These are phyloP conservation scores for Phyllosticta paracitricarpa DNA, from an alignment of 2,329 filamentous ascomycete genomes.

Conservation along the genomic window DNA sequence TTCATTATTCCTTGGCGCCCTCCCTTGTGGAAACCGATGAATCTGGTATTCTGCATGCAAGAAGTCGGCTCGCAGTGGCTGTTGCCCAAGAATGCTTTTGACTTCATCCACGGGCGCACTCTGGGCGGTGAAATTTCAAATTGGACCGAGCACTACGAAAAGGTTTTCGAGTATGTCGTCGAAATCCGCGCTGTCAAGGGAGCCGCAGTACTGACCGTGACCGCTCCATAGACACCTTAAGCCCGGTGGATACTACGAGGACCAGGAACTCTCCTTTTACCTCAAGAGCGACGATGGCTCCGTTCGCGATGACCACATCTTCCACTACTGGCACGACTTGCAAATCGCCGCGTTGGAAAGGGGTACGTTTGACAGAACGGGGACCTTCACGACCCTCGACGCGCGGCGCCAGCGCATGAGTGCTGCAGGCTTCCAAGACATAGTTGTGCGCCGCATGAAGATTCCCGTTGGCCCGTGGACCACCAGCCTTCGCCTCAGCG, in stretches of 20 bases:
- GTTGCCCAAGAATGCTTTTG: conserved; percentile 17
- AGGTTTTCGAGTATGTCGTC: conserved; percentile 13
- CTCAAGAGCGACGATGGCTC: conserved; percentile 18
- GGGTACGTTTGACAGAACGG: conserved; percentile 22
- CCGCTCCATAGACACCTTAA: conserved; percentile 5
- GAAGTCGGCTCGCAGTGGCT: conserved; percentile 34
- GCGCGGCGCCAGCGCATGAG: conserved; percentile 31
- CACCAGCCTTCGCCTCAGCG: conserved; percentile 37
- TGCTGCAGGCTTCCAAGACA: conserved; percentile 45
- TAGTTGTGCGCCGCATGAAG: conserved; percentile 34
- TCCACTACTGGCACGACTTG: conserved; percentile 19
- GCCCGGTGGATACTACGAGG: conserved; percentile 19
- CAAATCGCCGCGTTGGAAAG: conserved; percentile 17
- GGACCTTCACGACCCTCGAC: conserved; percentile 27
- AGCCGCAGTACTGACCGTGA: not conserved
- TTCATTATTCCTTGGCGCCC: conserved; percentile 36
- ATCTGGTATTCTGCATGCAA: not conserved
- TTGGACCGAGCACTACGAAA: conserved; percentile 17
- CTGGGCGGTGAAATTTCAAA: conserved; percentile 17
- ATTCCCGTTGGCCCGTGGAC: conserved; percentile 24
- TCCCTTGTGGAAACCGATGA: not conserved
- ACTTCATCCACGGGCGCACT: conserved; percentile 17
- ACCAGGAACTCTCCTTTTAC: conserved; percentile 19
- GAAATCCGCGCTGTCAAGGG: not conserved
- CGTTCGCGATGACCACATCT: conserved; percentile 14